Conservation (phyloP, 495 filamentous ascomycete genomes). For the Penicillium arizonense region DNA sequence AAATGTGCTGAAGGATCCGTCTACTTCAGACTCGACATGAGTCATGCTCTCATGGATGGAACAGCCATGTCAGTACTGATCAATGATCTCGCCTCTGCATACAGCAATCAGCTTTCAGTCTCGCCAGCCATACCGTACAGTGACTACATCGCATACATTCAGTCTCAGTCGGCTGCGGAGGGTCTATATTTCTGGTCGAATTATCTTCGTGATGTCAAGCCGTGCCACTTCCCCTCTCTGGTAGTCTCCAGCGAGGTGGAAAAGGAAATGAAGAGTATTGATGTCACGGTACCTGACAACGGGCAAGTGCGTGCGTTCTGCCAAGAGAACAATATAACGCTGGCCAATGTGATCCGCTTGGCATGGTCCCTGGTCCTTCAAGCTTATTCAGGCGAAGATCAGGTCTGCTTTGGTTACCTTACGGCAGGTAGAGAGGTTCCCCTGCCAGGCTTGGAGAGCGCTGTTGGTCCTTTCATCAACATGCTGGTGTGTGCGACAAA, state of each 20-base stretch:
- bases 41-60: neutral
- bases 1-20: neutral
- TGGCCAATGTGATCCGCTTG: constrained; percentile 50
- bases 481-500: neutral
- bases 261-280: neutral
- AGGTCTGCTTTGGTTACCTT: constrained; percentile 20
- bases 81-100: neutral
- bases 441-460: neutral
- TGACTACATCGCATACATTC: neutral
- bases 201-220: neutral
- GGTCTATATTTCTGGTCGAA: neutral
- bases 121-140: neutral
- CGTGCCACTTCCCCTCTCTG: neutral
- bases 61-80: neutral
- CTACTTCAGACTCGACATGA: neutral
- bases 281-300: neutral
- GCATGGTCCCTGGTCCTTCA: constrained; percentile 48
- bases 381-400: constrained; percentile 50
- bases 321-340: constrained; percentile 27
- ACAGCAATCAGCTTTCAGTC: neutral
- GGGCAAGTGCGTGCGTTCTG: neutral
- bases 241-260: neutral
- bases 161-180: neutral
- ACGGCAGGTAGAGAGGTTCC: neutral
- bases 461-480: neutral